Percentiles rank a stretch among this genome's conserved stretches.
Evolutionary conservation across 441 rosid genomes (phyloP).

Genomic region (Theobroma grandiflorum): DNA sequence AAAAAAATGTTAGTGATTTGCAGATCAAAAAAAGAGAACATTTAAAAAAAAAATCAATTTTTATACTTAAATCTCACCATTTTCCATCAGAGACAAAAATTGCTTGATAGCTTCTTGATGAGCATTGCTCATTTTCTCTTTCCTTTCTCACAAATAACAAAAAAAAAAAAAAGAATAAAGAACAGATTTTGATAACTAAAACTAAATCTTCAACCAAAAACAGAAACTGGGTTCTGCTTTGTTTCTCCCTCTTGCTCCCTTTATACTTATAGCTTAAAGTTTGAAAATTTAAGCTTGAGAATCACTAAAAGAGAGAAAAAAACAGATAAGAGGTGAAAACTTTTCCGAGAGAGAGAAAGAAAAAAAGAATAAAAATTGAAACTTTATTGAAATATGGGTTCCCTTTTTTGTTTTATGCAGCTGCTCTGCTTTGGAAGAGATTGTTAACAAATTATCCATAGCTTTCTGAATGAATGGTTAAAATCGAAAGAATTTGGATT

Average conservation of each 20-base stretch:
- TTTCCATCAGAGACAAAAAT: slow-evolving; percentile 69
- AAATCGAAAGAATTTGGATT: slow-evolving; percentile 11
- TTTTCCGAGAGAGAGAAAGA: background rate
- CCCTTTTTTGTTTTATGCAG: background rate
- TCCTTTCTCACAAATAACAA: slow-evolving; percentile 16
- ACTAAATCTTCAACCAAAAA: slow-evolving; percentile 8
- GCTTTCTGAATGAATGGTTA: background rate
- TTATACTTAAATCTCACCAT: slow-evolving; percentile 56
- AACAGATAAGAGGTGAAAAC: background rate
- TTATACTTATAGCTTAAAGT: slow-evolving; percentile 18
- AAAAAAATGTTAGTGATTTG: slow-evolving; percentile 6
- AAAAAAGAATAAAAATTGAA: background rate
- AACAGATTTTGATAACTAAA: slow-evolving; percentile 24
- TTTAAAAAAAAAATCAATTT: background rate
- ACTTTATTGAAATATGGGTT: slow-evolving; percentile 25
- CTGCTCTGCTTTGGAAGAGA: background rate
- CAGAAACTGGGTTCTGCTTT: slow-evolving; percentile 19
- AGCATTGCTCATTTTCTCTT: slow-evolving; percentile 49
- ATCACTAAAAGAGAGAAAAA: slow-evolving; percentile 7
- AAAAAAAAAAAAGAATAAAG: background rate
- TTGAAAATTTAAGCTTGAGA: slow-evolving; percentile 8
- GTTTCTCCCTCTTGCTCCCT: background rate
- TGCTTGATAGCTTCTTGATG: slow-evolving; percentile 78
- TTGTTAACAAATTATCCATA: background rate
- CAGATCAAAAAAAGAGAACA: slow-evolving; percentile 34